Conservation (phyloP, 768 basidiomycete genomes). For the Suillus spraguei region DNA sequence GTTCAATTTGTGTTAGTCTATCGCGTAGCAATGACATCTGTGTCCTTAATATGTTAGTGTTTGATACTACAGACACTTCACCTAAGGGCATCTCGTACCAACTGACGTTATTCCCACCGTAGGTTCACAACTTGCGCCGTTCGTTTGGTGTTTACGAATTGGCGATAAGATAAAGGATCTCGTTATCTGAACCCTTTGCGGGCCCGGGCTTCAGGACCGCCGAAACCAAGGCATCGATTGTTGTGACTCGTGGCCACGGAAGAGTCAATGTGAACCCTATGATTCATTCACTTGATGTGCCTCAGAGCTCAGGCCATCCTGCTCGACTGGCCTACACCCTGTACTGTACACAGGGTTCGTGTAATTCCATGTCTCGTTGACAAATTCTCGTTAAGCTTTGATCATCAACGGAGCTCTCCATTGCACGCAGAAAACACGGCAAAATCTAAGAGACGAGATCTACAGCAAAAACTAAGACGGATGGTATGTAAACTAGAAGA, state of each 20-base stretch:
- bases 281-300: background rate
- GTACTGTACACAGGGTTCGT: too few species aligned
- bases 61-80: background rate
- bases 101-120: background rate
- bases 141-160: background rate
- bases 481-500: conserved; percentile 19
- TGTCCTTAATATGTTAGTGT: background rate
- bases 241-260: background rate
- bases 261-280: background rate
- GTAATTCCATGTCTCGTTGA: too few species aligned
- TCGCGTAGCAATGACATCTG: background rate
- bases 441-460: background rate
- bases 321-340: too few species aligned
- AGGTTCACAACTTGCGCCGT: background rate
- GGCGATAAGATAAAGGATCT: background rate
- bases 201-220: background rate
- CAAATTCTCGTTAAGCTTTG: background rate
- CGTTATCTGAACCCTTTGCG: background rate
- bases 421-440: background rate
- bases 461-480: conserved; percentile 12
- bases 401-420: background rate
- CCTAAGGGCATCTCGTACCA: background rate
- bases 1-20: too few species aligned
- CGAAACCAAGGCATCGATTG: background rate
- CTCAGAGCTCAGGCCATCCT: background rate